Evolutionary conservation across 2,329 filamentous ascomycete genomes (phyloP).

Genomic region (Colletotrichum salicis): DNA sequence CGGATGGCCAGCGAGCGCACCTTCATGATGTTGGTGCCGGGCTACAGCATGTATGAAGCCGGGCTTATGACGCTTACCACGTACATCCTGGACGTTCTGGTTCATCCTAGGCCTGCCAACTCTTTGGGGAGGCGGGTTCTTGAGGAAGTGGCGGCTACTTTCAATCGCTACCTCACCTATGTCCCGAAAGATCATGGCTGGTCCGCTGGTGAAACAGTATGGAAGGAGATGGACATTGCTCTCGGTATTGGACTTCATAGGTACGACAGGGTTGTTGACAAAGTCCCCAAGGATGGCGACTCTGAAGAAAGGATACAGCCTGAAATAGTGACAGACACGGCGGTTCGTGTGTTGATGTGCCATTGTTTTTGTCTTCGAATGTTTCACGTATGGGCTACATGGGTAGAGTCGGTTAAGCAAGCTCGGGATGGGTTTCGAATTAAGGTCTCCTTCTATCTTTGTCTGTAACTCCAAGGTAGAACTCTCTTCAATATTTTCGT

Average conservation of each 20-base stretch:
- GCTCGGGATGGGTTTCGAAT: no score
- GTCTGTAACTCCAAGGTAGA: no score
- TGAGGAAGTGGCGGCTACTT: not conserved
- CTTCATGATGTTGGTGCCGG: not conserved
- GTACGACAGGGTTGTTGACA: not conserved
- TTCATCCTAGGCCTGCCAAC: not conserved
- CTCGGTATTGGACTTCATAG: not conserved
- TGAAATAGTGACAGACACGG: not conserved
- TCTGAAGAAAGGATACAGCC: not conserved
- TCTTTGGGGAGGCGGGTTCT: not conserved
- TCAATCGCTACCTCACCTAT: not conserved
- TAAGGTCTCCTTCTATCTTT: no score
- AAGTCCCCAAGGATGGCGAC: not conserved
- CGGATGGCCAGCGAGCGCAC: not conserved
- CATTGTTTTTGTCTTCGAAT: not conserved
- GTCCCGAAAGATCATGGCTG: not conserved
- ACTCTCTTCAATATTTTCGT: no score
- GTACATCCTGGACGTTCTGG: not conserved
- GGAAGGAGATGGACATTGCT: not conserved
- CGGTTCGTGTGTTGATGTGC: not conserved
- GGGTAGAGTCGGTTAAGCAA: not conserved
- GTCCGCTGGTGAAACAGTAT: not conserved
- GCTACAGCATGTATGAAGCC: not conserved
- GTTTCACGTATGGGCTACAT: not conserved
- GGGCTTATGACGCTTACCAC: not conserved